Percentiles rank a stretch among this genome's conserved stretches.
phyloP scores from a whole-genome alignment of 202 grass and related monocot genomes.

The Setaria viridis region DNA sequence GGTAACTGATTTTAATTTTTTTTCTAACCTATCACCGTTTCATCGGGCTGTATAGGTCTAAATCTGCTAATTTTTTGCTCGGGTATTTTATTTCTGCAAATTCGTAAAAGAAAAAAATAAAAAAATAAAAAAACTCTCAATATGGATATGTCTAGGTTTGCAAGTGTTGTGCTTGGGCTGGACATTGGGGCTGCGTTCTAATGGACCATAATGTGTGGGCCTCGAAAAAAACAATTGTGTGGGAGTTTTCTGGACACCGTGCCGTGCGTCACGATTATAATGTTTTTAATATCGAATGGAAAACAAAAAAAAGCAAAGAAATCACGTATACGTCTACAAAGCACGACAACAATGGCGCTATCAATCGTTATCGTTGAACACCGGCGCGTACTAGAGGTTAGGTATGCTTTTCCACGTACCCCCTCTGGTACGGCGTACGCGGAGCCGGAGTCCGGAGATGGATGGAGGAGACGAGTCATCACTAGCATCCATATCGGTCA shows the following conservation, averaged over 20 bases:
- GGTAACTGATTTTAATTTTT: no score
- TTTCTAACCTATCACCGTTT: no score
- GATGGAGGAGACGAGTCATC: background rate
- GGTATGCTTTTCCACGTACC: background rate
- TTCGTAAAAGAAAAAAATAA: no score
- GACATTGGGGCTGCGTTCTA: background rate
- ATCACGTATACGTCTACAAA: background rate
- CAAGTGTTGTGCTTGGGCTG: background rate
- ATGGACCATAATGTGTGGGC: background rate
- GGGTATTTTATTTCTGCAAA: no score
- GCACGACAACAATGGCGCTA: background rate
- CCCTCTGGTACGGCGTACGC: background rate
- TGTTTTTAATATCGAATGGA: background rate
- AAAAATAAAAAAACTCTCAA: no score
- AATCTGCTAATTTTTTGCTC: no score
- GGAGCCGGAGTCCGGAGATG: background rate
- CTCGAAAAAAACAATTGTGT: no score
- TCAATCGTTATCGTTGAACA: constrained; percentile 1
- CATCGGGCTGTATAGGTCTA: no score
- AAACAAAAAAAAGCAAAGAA: background rate
- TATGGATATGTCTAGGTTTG: background rate
- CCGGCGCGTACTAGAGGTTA: background rate
- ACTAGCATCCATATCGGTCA: background rate
- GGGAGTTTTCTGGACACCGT: background rate
- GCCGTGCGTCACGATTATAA: background rate